These are phyloP conservation scores for Hawksworthiomyces lignivorus DNA, from an alignment of 2,329 filamentous ascomycete species.

Conservation along the genomic window DNA sequence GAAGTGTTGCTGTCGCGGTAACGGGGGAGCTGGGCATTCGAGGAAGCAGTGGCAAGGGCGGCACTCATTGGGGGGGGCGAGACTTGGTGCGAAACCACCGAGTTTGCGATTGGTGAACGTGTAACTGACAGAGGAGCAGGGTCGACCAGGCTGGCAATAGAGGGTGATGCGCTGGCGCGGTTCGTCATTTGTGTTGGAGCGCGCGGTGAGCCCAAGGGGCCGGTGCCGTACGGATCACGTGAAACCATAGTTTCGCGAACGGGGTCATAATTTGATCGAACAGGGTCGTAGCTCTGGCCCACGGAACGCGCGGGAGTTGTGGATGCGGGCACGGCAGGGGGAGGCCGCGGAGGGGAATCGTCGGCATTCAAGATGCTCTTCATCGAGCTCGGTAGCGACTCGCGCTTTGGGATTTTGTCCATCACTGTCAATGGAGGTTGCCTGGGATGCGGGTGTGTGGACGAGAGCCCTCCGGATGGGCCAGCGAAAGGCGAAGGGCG, in stretches of 20 bases:
- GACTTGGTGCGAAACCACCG: constrained; percentile 24
- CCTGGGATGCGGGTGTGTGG: constrained; percentile 20
- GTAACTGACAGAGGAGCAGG: constrained; percentile 38
- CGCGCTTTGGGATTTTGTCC: constrained; percentile 43
- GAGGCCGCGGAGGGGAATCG: constrained; percentile 35
- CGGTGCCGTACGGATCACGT: constrained; percentile 40
- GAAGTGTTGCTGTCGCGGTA: constrained; percentile 9
- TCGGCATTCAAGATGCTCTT: constrained; percentile 50
- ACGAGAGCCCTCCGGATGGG: constrained; percentile 14
- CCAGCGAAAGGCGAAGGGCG: constrained; percentile 20
- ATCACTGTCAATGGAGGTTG: constrained; percentile 20
- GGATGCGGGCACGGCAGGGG: constrained; percentile 16
- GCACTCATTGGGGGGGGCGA: constrained; percentile 22
- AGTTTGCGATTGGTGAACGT: constrained; percentile 24
- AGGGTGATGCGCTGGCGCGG: constrained; percentile 80
- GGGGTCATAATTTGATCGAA: constrained; percentile 66
- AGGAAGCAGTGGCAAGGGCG: constrained; percentile 17
- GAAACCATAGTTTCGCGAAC: constrained; percentile 54
- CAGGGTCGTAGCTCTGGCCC: constrained; percentile 83
- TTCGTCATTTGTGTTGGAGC: constrained; percentile 40
- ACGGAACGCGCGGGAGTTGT: constrained; percentile 52
- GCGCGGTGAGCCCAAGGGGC: constrained; percentile 44
- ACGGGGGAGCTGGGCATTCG: not conserved
- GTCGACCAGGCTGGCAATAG: constrained; percentile 85
- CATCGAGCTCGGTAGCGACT: constrained; percentile 44